These are phyloP conservation scores for Heritiera littoralis DNA, from an alignment of 345 rosid species.

Conservation along the genomic window DNA sequence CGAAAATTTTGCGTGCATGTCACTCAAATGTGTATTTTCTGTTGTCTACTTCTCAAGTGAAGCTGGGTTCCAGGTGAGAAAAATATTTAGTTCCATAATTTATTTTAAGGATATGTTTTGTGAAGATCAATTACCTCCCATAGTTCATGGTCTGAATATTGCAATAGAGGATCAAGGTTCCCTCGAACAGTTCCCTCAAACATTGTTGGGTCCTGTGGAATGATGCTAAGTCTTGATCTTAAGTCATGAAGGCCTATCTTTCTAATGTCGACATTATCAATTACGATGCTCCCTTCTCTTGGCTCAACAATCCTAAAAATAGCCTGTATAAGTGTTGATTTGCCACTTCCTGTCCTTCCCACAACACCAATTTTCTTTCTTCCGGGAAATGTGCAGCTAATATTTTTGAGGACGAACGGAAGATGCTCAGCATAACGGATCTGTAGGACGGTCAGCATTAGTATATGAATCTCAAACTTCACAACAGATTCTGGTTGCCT, in stretches of 20 bases:
- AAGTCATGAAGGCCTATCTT: slow-evolving; percentile 89
- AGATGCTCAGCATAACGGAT: slow-evolving; percentile 91
- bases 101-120: background rate
- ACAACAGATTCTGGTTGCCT: background rate
- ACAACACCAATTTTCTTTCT: slow-evolving; percentile 86
- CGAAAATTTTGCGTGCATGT: background rate
- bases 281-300: slow-evolving; percentile 76
- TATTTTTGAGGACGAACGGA: slow-evolving; percentile 77
- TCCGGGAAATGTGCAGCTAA: slow-evolving; percentile 81
- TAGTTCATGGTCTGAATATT: slow-evolving; percentile 58
- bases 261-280: slow-evolving; percentile 71
- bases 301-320: slow-evolving; percentile 87
- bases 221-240: slow-evolving; percentile 86
- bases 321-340: slow-evolving; percentile 90
- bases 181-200: slow-evolving; percentile 92
- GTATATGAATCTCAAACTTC: background rate
- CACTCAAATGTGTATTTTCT: background rate
- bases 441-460: slow-evolving; percentile 31
- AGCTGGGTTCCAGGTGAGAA: background rate
- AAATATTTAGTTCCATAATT: background rate
- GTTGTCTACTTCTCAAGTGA: background rate
- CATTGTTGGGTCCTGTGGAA: slow-evolving; percentile 94
- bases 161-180: slow-evolving; percentile 78
- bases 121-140: slow-evolving; percentile 65
- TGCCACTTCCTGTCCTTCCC: slow-evolving; percentile 97